Percentiles rank a stretch among this genome's conserved stretches.
Evolutionary conservation across 768 basidiomycete genomes (phyloP).

Genomic region (Rhizopogon salebrosus): DNA sequence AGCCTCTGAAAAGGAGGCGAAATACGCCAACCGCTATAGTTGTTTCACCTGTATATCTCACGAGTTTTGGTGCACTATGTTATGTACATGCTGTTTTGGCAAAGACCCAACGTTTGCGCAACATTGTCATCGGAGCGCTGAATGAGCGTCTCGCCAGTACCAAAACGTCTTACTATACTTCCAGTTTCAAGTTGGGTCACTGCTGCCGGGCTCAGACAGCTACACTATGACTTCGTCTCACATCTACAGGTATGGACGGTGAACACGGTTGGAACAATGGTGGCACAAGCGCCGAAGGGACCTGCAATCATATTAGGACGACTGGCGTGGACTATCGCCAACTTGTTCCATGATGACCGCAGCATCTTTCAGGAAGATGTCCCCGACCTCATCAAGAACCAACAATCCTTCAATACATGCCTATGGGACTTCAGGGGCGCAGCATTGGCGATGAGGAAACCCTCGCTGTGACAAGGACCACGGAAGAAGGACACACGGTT

Average conservation of each 20-base stretch:
- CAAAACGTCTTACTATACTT: no score
- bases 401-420: neutral
- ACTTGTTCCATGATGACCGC: no score
- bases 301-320: neutral
- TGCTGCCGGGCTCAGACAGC: no score
- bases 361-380: no score
- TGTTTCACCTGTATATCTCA: neutral
- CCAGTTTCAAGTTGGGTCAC: no score
- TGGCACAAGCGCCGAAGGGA: neutral
- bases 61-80: neutral
- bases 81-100: neutral
- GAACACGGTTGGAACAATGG: neutral
- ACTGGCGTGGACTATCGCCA: neutral
- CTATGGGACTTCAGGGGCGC: neutral
- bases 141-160: no score
- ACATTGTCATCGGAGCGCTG: no score
- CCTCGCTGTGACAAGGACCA: neutral
- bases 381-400: neutral
- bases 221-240: no score
- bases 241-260: neutral
- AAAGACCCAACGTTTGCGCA: neutral
- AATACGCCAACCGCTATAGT: neutral
- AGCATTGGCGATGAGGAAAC: neutral
- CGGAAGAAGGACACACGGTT: no score
- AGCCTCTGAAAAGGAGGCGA: slow-evolving; percentile 5